Conservation (phyloP, 441 rosid species). For the Viola pubescens region DNA sequence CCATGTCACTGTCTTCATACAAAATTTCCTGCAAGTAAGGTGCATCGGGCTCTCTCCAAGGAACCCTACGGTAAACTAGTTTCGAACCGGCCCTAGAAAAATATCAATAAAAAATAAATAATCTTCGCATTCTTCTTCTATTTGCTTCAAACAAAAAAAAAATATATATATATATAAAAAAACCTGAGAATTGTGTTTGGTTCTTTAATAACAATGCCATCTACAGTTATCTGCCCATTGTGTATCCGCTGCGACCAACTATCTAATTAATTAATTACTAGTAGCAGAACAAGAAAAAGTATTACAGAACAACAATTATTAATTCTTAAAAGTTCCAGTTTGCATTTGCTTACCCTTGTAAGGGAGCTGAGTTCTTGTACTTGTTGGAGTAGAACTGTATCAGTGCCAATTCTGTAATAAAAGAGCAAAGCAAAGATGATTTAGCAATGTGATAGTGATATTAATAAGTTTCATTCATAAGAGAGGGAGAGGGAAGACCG, state of each 20-base stretch:
- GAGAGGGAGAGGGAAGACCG: conserved; percentile 26
- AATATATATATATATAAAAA: neutral
- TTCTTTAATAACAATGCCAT: conserved; percentile 45
- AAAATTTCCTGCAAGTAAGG: conserved; percentile 46
- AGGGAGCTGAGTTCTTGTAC: conserved; percentile 70
- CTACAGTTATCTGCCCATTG: conserved; percentile 65
- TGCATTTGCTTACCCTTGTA: conserved; percentile 49
- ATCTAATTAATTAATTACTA: conserved; percentile 18
- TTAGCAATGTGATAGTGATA: too few relatives aligned
- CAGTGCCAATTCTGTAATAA: conserved; percentile 34
- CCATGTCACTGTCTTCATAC: conserved; percentile 72
- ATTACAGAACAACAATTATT: neutral
- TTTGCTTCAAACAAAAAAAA: too few relatives aligned
- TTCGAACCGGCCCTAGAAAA: conserved; percentile 46
- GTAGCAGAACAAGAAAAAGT: conserved; percentile 7
- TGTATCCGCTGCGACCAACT: conserved; percentile 90
- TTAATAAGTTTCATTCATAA: neutral
- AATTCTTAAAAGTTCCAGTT: neutral
- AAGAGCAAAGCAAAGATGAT: neutral
- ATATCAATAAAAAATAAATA: neutral
- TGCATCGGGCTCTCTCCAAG: conserved; percentile 85
- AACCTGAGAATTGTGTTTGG: conserved; percentile 52
- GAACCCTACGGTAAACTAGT: conserved; percentile 71
- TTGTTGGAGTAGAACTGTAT: conserved; percentile 59
- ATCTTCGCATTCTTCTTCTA: too few relatives aligned